Evolutionary conservation across 306 rosid species (phyloP), one percentile per base, ranked within the genome.

Genomic region (Herpetospermum pedunculosum): DNA sequence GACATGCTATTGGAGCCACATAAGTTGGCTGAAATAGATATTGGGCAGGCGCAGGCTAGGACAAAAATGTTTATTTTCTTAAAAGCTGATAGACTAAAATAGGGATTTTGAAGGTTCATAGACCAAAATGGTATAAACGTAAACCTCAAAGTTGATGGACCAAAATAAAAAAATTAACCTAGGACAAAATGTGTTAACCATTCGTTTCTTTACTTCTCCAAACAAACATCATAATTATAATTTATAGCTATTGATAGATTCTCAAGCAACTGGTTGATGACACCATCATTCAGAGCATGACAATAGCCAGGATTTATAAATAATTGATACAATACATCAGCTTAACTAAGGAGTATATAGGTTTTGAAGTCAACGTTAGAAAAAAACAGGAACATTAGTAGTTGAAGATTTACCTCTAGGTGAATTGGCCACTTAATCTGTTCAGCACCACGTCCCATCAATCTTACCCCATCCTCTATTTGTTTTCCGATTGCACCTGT

Each of bases 371-470:
- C 37, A 50, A 25, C 35, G 69, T 74, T 54, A 47, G 74, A 47
- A 74, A 76, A 75, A 74, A 46, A 49, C 41, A 38, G 21, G 54
- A 78, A 4, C 62, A 26, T 59, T 70, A 43, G 40, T 16, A 10
- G 52, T 52, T 74, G 57, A 81, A 35, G 70, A 67, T 46, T 70
- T 77, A 93, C 98, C 98, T 93, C 98, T 16, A 93, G 79, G 81
- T 91, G 88, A 79, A 93, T 91, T 43, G 97, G 97, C 98, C 98
- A 93, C 77, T 86, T 77, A 77, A 91, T 85, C 74, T 89, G 87
- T 30, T 93, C 97, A 67, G 97, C 87, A 65, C 98, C 96, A 34
- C 98, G 98, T 14, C 97, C 97, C 98, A 93, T 91, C 83, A 93
- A 84, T 80, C 98, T 79, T 11, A 93, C 96, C 75, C 97, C 98